Conservation (phyloP, 2,329 filamentous ascomycete genomes). For the Teratosphaeria viscida region DNA sequence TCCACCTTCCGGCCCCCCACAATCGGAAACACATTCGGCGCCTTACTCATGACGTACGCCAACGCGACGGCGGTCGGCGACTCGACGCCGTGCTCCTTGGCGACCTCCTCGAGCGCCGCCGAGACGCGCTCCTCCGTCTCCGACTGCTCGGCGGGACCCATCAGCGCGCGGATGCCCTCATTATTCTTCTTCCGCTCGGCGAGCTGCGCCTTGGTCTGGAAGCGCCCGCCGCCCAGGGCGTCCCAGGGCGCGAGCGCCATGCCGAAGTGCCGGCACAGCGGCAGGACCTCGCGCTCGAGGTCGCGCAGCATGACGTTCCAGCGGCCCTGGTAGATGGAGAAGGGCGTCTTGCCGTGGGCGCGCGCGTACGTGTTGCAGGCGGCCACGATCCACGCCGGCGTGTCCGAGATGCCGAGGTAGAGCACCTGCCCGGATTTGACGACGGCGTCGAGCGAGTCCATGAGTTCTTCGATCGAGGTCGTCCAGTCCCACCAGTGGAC, state of each 20-base stretch:
- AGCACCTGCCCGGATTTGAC: constrained; percentile 32
- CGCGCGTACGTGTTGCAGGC: constrained; percentile 32
- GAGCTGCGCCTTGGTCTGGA: constrained; percentile 35
- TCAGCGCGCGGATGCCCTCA: constrained; percentile 22
- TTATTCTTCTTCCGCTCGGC: constrained; percentile 32
- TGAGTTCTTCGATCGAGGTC: constrained; percentile 34
- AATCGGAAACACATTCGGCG: constrained; percentile 63
- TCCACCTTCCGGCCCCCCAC: constrained; percentile 59
- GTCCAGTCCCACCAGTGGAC: constrained; percentile 31
- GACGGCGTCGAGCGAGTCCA: constrained; percentile 34
- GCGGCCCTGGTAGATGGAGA: constrained; percentile 29
- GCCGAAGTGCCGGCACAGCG: constrained; percentile 33
- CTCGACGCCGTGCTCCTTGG: constrained; percentile 41
- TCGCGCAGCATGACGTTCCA: constrained; percentile 34
- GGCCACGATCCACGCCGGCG: constrained; percentile 34
- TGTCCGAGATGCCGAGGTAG: constrained; percentile 36
- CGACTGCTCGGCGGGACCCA: constrained; percentile 13
- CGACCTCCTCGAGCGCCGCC: constrained; percentile 50
- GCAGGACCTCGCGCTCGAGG: constrained; percentile 37
- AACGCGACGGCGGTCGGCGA: constrained; percentile 36
- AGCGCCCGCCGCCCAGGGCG: constrained; percentile 29
- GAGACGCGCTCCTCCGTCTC: constrained; percentile 44
- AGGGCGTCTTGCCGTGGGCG: constrained; percentile 23
- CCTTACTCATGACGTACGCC: constrained; percentile 54
- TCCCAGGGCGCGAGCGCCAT: constrained; percentile 49